A percentile compares a stretch with the other conserved stretches of the same genome.
These are phyloP conservation scores for Knufia fluminis DNA, from an alignment of 2,329 filamentous ascomycete genomes.

Conservation along the genomic window DNA sequence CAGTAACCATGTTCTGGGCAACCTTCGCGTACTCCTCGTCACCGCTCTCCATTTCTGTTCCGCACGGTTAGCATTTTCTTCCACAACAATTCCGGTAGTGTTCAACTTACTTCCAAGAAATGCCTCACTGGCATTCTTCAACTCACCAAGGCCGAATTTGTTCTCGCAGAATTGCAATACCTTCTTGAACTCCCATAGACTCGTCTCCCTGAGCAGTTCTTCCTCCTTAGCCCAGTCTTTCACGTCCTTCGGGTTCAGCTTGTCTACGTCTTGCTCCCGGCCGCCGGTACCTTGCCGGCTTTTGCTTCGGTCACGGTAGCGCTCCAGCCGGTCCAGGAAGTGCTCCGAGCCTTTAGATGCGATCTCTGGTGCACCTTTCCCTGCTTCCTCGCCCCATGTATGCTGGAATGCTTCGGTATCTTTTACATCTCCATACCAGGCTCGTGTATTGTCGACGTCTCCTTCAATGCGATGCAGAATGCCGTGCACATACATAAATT, in stretches of 20 bases:
- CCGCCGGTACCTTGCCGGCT: slow-evolving; percentile 16
- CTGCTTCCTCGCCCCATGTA: slow-evolving; percentile 24
- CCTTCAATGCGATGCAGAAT: slow-evolving; percentile 45
- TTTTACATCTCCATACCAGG: slow-evolving; percentile 41
- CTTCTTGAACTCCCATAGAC: slow-evolving; percentile 27
- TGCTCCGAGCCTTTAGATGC: slow-evolving; percentile 16
- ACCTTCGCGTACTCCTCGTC: slow-evolving; percentile 33
- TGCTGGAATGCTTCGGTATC: slow-evolving; percentile 28
- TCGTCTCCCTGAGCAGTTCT: background rate
- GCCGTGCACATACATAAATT: slow-evolving; percentile 44
- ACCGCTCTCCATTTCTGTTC: slow-evolving; percentile 4
- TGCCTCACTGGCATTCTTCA: slow-evolving; percentile 34
- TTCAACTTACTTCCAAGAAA: slow-evolving; percentile 4
- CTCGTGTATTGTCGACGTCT: slow-evolving; percentile 40
- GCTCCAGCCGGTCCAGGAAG: slow-evolving; percentile 32
- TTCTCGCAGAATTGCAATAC: slow-evolving; percentile 36
- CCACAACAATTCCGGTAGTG: too few species aligned
- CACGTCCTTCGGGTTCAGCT: slow-evolving; percentile 23
- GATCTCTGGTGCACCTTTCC: slow-evolving; percentile 4
- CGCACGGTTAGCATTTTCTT: too few species aligned
- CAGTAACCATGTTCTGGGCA: slow-evolving; percentile 36
- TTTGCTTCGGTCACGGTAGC: slow-evolving; percentile 22
- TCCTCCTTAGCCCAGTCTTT: slow-evolving; percentile 24
- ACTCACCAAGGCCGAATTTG: slow-evolving; percentile 37
- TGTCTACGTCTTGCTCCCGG: slow-evolving; percentile 2